phyloP scores from a whole-genome alignment of 2,329 filamentous ascomycete species.

The Tolypocladium amazonense region DNA sequence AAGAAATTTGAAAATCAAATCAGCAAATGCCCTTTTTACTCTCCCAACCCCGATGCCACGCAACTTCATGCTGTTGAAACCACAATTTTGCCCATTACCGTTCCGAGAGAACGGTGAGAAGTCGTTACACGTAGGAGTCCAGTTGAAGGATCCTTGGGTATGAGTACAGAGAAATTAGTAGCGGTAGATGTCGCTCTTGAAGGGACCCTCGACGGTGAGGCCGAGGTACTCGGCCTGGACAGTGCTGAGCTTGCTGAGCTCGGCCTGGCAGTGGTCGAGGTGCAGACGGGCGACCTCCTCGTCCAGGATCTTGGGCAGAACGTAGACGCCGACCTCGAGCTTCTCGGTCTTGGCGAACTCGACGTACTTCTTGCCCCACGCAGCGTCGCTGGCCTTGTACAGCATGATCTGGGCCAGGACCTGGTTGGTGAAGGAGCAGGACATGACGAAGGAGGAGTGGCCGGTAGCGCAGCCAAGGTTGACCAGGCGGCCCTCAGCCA shows the following conservation, averaged over 20 bases:
- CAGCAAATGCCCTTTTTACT: conserved; percentile 15
- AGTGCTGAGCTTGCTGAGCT: conserved; percentile 75
- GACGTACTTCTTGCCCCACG: conserved; percentile 85
- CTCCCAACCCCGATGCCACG: conserved; percentile 24
- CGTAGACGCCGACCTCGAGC: conserved; percentile 87
- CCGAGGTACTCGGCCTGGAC: conserved; percentile 94
- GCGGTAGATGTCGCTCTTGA: conserved; percentile 75
- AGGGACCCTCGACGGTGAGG: conserved; percentile 77
- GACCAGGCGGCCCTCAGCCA: conserved; percentile 96
- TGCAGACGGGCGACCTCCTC: conserved; percentile 97
- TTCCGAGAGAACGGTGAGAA: conserved; percentile 17
- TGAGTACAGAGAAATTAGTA: conserved; percentile 29
- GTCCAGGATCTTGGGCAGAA: conserved; percentile 92
- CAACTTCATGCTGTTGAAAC: conserved; percentile 35
- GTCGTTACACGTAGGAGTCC: conserved; percentile 26
- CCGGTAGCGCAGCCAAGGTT: conserved; percentile 98
- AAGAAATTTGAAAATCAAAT: conserved; percentile 10
- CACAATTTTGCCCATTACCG: conserved; percentile 26
- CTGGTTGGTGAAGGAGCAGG: conserved; percentile 99
- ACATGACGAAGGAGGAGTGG: conserved; percentile 99
- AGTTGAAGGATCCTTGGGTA: conserved; percentile 28
- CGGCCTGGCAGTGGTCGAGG: conserved; percentile 84
- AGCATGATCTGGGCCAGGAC: conserved; percentile 98
- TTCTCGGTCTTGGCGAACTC: conserved; percentile 91
- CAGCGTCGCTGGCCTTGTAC: conserved; percentile 83